Base-by-base conservation (phyloP, 192 early-diverging fungal genomes). In the Coemansia sp. region DNA sequence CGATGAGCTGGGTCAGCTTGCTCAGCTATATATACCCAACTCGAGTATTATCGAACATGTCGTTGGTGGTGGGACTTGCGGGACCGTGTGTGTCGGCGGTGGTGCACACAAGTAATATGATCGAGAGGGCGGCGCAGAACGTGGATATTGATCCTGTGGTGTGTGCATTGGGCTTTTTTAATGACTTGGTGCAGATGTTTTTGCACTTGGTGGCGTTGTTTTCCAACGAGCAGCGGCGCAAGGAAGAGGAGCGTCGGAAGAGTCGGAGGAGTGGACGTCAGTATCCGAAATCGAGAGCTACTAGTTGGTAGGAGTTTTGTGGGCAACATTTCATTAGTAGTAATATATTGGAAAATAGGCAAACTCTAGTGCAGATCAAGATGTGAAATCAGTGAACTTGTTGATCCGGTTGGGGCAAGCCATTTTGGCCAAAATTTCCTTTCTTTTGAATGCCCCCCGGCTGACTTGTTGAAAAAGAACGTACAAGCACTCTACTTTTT, bases 81-180 rank as follows among this genome's bases (percentile, higher is more conserved):
- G 8, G 51, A 2, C 25, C 66, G 9, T 72, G 76, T 5, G 17
- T 72, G 5, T 73, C 64, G 5, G 62, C 68, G 21, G 64, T 73
- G 9, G 22, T 69, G n/a, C 66, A 79, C 29, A 79, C 67, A 8
- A 58, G 65, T 12, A 15, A 22, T 24, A 69, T 79, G 53, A 39
- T 79, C 8, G 76, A 73, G 10, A 11, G 39, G 50, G 76, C 70
- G 0, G 15, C 35, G 2, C 6, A 3, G 4, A 70, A 70, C 8
- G 50, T 17, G 15, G 50, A 50, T 1, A 24, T 79, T 51, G 76
- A 79, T 17, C 70, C 70, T 0, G 55, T 79, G 0, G 41, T 29
- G 0, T 50, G 65, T 45, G 52, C 76, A 0, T 47, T 73, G 41
- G n/a, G 41, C 19, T 72, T 73, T 32, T 79, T 79, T 29, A 60